Evolutionary conservation across 2,329 filamentous ascomycete species (phyloP).

Genomic region (Paracoccidioides brasiliensis): DNA sequence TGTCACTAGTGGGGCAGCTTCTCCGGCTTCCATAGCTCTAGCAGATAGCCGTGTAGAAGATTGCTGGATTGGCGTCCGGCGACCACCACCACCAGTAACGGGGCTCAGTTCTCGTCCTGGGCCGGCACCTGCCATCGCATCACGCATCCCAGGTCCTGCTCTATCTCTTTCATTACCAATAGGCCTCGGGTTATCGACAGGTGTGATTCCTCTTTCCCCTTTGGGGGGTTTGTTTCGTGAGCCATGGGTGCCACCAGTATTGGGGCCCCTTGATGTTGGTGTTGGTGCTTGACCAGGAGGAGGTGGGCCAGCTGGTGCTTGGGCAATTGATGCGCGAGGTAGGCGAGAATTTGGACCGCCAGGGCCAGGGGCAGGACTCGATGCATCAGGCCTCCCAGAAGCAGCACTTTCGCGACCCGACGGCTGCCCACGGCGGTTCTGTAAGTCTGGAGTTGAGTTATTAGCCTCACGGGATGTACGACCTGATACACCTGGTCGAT

Average conservation of each 20-base stretch:
- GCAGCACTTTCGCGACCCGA: conserved; percentile 30
- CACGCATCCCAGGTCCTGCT: conserved; percentile 34
- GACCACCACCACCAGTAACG: conserved; percentile 51
- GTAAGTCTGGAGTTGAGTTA: conserved; percentile 23
- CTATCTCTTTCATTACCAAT: conserved; percentile 35
- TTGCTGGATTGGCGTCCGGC: conserved; percentile 49
- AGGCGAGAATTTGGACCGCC: conserved; percentile 42
- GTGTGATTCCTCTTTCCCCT: conserved; percentile 33
- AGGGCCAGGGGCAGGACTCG: conserved; percentile 22
- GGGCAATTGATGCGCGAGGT: conserved; percentile 46
- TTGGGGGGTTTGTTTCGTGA: conserved; percentile 39
- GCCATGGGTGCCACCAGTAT: conserved; percentile 19
- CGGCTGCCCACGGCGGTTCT: conserved; percentile 18
- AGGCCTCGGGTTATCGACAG: conserved; percentile 30
- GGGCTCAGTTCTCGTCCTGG: conserved; percentile 36
- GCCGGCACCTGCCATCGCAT: conserved; percentile 26
- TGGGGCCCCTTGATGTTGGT: conserved; percentile 43
- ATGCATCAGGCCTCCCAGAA: conserved; percentile 18
- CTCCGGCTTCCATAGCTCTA: conserved; percentile 35
- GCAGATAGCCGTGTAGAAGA: conserved; percentile 20
- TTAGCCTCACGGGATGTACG: conserved; percentile 33
- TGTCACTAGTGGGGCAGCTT: conserved; percentile 32
- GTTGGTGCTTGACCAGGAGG: conserved; percentile 52
- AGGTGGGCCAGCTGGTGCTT: conserved; percentile 50
- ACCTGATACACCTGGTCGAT: conserved; percentile 30